Evolutionary conservation across 2,329 filamentous ascomycete species (phyloP), one percentile per base, ranked within the genome.

Genomic region (Cordyceps javanica): DNA sequence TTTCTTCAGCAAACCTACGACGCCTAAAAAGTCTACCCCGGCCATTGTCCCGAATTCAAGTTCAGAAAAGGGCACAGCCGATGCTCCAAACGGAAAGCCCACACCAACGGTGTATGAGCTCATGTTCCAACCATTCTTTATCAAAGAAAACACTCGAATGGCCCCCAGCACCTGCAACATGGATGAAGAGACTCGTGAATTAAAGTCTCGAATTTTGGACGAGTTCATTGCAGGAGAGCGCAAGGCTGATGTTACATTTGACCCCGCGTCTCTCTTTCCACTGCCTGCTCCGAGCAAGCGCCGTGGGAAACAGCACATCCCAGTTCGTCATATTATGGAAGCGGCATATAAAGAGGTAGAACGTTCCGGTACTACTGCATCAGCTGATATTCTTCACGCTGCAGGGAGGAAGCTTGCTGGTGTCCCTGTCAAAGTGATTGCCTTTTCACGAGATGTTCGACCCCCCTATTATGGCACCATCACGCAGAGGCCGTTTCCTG

Each of bases 81-180:
- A 52, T 13, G 65, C 62, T 36, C 16, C 53, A 1, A 50, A 38
- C 2, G 51, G 49, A 5, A n/a, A 51, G 23, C 26, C 59, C 8
- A 51, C 60, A 26, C 67, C 63, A 51, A 78, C 81, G 0, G 79
- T 83, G 45, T 92, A 90, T 63, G 75, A 88, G 19, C 85, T 83
- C 63, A 76, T 80, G 36, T 97, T 97, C 66, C 81, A 91, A 32
- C 86, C 89, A 0, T 97, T 97, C 70, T 92, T 88, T 61, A 67
- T 94, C 46, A 88, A 90, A 59, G 79, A 85, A 3, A 81, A 90
- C 65, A 88, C 90, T 1, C 82, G 73, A n/a, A 64, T 97, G 55
- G 91, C 91, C 0, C 77, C 80, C 0, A 73, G 77, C 50, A 76
- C 75, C 2, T 83, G 83, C 28, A 69, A 77, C 39, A 77, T 86